Base-by-base conservation (phyloP, 305 asterid genomes). In the Fraxinus latifolia region DNA sequence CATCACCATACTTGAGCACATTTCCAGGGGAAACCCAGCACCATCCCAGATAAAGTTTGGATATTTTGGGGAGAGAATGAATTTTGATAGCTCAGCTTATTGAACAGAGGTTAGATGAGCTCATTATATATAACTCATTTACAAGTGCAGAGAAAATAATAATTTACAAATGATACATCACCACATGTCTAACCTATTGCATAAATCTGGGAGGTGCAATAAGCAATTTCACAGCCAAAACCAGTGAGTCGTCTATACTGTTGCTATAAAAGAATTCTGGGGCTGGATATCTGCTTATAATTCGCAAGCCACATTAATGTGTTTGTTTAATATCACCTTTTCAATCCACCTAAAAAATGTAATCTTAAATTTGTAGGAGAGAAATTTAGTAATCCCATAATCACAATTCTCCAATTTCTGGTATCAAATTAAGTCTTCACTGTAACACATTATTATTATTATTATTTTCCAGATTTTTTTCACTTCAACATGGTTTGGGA, bases 1-100 rank as follows among this genome's bases (percentile, higher is more conserved):
- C 98, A 93, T 93, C 27, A 91, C 97, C 94, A 93, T 85, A 81
- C 97, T 92, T 6, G 96, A 78, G 82, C 94, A 91, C 96, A 93
- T 89, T 83, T 90, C 92, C 0, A 87, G 91, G 0, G 98, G 95
- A 0, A 90, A 83, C 44, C 98, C 97, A 93, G 70, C 68, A 83
- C 83, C 4, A 7, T 55, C 67, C 67, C 67, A 55, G 67, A 55
- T 55, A 19, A 55, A 55, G 67, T 55, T 55, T 1, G 27, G 62
- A 53, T 1, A n/a, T 53, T 53, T 53, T n/a, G 62, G 62, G 62
- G 67, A 6, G 67, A 55, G 67, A 15, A 50, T 55, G 67, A 19
- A 19, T 6, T 55, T 55, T 55, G 2, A 19, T 19, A 55, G 12
- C 27, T 55, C 67, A 55, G 27, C 27, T 55, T 17, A 55, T 7